phyloP scores from a whole-genome alignment of 371 early-diverging fungal genomes.

The Lichtheimia hyalospora region DNA sequence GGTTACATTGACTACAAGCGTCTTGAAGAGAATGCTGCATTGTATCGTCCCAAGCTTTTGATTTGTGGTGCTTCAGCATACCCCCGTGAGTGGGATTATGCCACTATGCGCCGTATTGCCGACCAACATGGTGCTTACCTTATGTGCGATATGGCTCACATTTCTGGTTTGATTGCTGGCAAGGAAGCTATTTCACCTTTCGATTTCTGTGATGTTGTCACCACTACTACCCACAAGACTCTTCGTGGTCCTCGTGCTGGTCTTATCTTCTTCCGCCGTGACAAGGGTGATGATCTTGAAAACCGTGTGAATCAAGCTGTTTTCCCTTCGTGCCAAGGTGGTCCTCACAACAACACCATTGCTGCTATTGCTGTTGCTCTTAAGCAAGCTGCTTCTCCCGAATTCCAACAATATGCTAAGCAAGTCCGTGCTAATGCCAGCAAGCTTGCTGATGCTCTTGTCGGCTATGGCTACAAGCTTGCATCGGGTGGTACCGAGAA shows the following conservation, averaged over 20 bases:
- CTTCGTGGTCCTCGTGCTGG: conserved; percentile 99
- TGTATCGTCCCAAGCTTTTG: conserved; percentile 97
- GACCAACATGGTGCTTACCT: conserved; percentile 92
- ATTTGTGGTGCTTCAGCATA: conserved; percentile 99
- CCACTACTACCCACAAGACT: conserved; percentile 99
- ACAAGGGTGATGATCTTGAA: conserved; percentile 86
- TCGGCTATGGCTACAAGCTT: conserved; percentile 81
- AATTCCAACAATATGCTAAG: conserved; percentile 92
- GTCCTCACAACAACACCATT: conserved; percentile 99
- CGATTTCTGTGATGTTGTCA: conserved; percentile 97
- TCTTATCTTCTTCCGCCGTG: conserved; percentile 97
- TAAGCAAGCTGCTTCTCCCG: conserved; percentile 91
- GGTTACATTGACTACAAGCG: conserved; percentile 96
- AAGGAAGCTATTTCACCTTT: conserved; percentile 91
- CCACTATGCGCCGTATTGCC: conserved; percentile 90
- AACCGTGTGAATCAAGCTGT: conserved; percentile 95
- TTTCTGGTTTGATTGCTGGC: conserved; percentile 92
- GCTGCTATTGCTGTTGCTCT: conserved; percentile 97
- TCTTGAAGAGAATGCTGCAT: conserved; percentile 86
- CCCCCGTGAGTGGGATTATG: conserved; percentile 98
- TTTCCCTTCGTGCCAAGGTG: conserved; percentile 99
- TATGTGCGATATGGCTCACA: conserved; percentile 99
- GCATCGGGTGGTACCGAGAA: conserved; percentile 95
- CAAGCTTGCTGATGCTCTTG: conserved; percentile 76
- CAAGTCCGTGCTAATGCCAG: conserved; percentile 93